Conservation (phyloP, 768 basidiomycete species). For the Russula abietina region DNA sequence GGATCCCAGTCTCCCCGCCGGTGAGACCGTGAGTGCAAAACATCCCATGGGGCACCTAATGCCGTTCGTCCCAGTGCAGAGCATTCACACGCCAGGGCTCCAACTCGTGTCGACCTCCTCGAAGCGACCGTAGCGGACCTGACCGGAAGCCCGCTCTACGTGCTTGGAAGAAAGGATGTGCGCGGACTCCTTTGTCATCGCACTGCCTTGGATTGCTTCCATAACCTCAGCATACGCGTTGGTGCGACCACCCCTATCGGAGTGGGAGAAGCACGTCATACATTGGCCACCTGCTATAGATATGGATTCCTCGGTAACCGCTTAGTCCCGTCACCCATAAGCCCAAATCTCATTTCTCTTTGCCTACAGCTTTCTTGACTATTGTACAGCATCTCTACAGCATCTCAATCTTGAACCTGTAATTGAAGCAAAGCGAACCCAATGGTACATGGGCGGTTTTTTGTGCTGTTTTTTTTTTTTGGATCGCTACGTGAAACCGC, state of each 20-base stretch:
- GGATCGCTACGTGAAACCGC: too few species aligned
- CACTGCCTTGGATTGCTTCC: too few species aligned
- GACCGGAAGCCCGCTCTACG: slow-evolving; percentile 48
- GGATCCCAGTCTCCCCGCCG: too few species aligned
- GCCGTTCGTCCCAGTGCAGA: slow-evolving; percentile 84
- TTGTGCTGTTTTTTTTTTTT: too few species aligned
- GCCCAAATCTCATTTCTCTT: not conserved
- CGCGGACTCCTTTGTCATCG: too few species aligned
- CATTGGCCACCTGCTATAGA: not conserved
- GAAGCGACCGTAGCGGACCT: slow-evolving; percentile 82
- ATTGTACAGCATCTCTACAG: too few species aligned
- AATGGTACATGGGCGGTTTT: not conserved
- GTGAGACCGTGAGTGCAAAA: slow-evolving; percentile 68
- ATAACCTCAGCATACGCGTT: slow-evolving; percentile 51
- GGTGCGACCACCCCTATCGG: slow-evolving; percentile 29
- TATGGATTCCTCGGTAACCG: not conserved
- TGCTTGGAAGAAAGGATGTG: too few species aligned
- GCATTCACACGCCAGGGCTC: slow-evolving; percentile 56
- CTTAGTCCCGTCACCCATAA: not conserved
- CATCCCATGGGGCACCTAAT: slow-evolving; percentile 61
- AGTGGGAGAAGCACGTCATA: slow-evolving; percentile 16
- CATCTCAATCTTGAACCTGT: not conserved
- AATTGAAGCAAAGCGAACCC: not conserved
- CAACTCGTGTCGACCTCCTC: slow-evolving; percentile 64
- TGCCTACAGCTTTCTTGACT: not conserved